Percentiles rank a stretch among this genome's conserved stretches.
These are phyloP conservation scores for Beauveria medogensis DNA, from an alignment of 2,329 filamentous ascomycete species.

Conservation along the genomic window DNA sequence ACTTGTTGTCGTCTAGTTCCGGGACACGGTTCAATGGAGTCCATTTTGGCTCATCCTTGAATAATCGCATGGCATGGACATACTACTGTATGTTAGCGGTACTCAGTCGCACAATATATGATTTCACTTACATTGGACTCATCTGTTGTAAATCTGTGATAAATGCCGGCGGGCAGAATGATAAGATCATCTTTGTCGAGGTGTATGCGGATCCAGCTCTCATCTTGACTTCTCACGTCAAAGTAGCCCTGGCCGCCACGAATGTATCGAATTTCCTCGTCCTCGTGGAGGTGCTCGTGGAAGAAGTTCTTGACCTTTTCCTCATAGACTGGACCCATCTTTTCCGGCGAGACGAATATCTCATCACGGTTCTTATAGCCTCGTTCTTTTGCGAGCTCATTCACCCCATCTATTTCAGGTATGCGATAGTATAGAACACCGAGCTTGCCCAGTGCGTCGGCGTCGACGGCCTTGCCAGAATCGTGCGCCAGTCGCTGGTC, in stretches of 20 bases:
- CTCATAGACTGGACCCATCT: conserved; percentile 83
- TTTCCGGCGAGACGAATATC: conserved; percentile 77
- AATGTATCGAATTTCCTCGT: conserved; percentile 97
- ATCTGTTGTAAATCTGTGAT: conserved; percentile 95
- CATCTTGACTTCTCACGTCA: conserved; percentile 74
- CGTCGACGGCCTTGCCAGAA: conserved; percentile 62
- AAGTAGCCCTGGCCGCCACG: conserved; percentile 84
- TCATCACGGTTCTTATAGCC: conserved; percentile 93
- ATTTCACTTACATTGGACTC: conserved; percentile 66
- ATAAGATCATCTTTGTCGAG: conserved; percentile 85
- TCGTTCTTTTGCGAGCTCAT: conserved; percentile 65
- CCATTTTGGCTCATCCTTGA: conserved; percentile 99
- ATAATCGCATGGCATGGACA: conserved; percentile 89
- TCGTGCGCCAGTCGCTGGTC: conserved; percentile 91
- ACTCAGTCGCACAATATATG: background rate
- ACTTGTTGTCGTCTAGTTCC: conserved; percentile 71
- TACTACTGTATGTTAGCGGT: conserved; percentile 49
- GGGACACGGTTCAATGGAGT: conserved; percentile 76
- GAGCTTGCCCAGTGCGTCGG: conserved; percentile 59
- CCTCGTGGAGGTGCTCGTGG: conserved; percentile 91
- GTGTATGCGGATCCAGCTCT: conserved; percentile 82
- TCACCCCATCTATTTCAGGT: conserved; percentile 56
- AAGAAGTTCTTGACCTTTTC: conserved; percentile 93
- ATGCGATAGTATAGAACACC: conserved; percentile 75
- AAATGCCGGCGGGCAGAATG: conserved; percentile 89